These are phyloP conservation scores for Polygonum aviculare DNA, from an alignment of 148 eudicot genomes.

Conservation along the genomic window DNA sequence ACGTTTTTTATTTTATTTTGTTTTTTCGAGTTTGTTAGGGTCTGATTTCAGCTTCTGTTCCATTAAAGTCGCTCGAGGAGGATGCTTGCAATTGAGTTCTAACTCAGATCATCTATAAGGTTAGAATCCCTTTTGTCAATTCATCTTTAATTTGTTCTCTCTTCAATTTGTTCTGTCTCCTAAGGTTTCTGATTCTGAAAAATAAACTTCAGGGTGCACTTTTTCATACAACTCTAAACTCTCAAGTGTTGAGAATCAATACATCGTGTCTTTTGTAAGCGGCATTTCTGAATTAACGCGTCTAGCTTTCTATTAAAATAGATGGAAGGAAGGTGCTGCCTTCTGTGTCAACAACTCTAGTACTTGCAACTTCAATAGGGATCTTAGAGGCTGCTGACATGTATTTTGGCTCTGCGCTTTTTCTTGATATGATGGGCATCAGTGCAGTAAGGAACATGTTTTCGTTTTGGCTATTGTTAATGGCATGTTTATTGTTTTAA, in stretches of 20 bases:
- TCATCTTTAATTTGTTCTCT: no score
- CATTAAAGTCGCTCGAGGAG: no score
- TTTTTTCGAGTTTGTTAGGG: no score
- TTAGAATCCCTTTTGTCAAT: no score
- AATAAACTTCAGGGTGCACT: not conserved
- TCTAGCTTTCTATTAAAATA: not conserved
- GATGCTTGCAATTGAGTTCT: no score
- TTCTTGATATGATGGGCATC: slow-evolving; percentile 83
- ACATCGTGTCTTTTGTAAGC: not conserved
- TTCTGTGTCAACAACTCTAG: slow-evolving; percentile 80
- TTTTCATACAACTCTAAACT: not conserved
- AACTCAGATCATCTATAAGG: no score
- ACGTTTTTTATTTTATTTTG: no score
- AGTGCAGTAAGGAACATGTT: slow-evolving; percentile 35
- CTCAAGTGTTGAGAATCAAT: not conserved
- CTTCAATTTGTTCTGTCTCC: no score
- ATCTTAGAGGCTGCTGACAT: slow-evolving; percentile 73
- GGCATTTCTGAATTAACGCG: not conserved
- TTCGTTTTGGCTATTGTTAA: not conserved
- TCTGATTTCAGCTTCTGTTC: no score
- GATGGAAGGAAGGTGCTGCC: slow-evolving; percentile 54
- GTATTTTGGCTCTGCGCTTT: slow-evolving; percentile 65
- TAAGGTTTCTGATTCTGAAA: no score
- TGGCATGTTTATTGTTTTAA: no score
- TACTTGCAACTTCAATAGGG: slow-evolving; percentile 74